Percentiles rank a stretch among this genome's conserved stretches.
These are phyloP conservation scores for Begonia peltatifolia DNA, from an alignment of 306 rosid species.

Conservation along the genomic window DNA sequence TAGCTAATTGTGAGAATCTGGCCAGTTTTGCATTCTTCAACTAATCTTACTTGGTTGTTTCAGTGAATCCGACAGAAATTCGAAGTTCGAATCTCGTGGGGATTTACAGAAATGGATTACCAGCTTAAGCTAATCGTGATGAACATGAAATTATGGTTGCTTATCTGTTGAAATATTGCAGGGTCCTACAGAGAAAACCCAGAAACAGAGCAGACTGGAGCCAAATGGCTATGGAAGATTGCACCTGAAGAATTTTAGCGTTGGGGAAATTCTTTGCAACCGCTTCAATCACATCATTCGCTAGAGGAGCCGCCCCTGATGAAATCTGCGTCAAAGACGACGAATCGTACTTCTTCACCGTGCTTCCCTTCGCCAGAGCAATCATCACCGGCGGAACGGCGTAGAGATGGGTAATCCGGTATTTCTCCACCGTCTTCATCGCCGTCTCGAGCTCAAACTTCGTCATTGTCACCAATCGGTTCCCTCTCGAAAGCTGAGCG, in stretches of 20 bases:
- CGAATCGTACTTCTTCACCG: conserved; percentile 16
- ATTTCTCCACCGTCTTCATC: conserved; percentile 19
- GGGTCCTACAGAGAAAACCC: too few species aligned
- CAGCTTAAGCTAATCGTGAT: too few species aligned
- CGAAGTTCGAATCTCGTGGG: too few species aligned
- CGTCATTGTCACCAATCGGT: conserved; percentile 23
- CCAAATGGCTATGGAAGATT: not conserved
- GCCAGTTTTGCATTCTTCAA: too few species aligned
- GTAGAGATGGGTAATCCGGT: conserved; percentile 18
- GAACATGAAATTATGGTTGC: too few species aligned
- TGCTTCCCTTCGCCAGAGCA: conserved; percentile 15
- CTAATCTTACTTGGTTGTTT: too few species aligned
- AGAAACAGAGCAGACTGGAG: not conserved
- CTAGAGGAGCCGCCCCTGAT: conserved; percentile 28
- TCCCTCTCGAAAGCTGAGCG: conserved; percentile 29
- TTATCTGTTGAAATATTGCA: too few species aligned
- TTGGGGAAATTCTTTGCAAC: conserved; percentile 19
- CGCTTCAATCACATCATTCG: conserved; percentile 25
- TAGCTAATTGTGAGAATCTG: too few species aligned
- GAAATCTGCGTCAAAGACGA: conserved; percentile 21
- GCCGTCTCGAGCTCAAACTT: conserved; percentile 22
- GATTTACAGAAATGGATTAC: too few species aligned
- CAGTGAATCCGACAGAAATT: too few species aligned
- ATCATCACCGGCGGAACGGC: conserved; percentile 30
- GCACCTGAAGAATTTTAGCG: conserved; percentile 16